Evolutionary conservation across 1,284 basidiomycete genomes (phyloP), one percentile per base, ranked within the genome.

Genomic region (Phylloboletellus chloephorus): DNA sequence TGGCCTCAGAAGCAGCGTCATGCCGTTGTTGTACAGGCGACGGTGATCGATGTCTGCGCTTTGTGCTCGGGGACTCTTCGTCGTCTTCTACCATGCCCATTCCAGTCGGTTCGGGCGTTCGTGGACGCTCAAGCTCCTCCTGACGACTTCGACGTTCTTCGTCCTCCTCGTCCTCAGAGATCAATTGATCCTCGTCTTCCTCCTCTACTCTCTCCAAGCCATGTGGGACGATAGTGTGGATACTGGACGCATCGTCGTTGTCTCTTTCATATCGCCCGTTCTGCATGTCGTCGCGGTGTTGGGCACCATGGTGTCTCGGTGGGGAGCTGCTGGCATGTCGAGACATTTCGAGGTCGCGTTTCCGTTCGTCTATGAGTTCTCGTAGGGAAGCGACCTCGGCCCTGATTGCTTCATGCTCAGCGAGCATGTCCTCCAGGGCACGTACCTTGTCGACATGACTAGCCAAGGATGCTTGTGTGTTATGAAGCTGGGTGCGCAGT

Each of bases 381-480:
- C 82, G 70, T 39, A 93, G 68, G 2, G 71, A 67, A 24, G 74
- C 69, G 3, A 98, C 80, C 56, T 98, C 92, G 24, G 73, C 71
- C 62, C 88, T 88, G 59, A 98, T 79, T 7, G 69, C 71, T 44
- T 96, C 91, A 54, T 97, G 91, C 61, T 97, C 92, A 0, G 88
- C 74, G 33, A 96, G 74, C 37, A 93, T 76, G 28, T 73, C 74
- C 56, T 97, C 93, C 22, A 98, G 72, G 11, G 80, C 74, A 31
- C 82, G 79, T 46, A 96, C 85, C 65, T 92, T 90, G 47, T 93
- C 89, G 25, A 91, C 76, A 54, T 97, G 90, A 11, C 67, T 71
- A 1, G 83, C 75, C 12, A 98, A 73, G 1, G 83, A 85, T 1
- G 75, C 66, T 54, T 96, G 93, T 0, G 94, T 96, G 39, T 93